A percentile compares a stretch with the other conserved stretches of the same genome.
These are phyloP conservation scores for Serendipita vermifera DNA, from an alignment of 768 basidiomycete species.

Conservation along the genomic window DNA sequence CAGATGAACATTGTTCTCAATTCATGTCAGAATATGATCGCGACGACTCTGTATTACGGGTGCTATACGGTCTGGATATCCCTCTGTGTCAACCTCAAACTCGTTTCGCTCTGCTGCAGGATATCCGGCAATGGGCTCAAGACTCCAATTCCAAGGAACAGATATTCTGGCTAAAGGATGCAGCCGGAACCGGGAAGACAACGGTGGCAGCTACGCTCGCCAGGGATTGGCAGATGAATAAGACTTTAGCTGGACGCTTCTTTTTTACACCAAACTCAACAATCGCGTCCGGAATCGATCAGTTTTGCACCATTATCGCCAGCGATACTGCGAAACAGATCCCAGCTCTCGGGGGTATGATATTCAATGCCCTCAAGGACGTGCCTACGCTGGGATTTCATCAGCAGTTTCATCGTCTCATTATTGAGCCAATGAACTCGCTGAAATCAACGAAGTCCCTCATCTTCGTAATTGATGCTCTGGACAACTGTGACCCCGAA, in stretches of 20 bases:
- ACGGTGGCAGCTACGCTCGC: not conserved
- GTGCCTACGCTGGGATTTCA: not conserved
- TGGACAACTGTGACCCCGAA: not conserved
- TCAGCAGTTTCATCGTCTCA: not conserved
- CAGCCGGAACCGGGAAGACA: constrained; percentile 1
- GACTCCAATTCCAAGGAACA: not conserved
- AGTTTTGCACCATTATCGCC: not conserved
- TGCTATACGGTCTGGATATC: not conserved
- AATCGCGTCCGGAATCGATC: not conserved
- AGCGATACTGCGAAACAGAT: not conserved
- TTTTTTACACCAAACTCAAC: constrained; percentile 1
- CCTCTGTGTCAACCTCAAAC: not conserved
- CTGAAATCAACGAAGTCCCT: not conserved
- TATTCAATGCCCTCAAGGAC: not conserved
- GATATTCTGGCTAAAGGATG: constrained; percentile 2
- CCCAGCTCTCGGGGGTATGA: not conserved
- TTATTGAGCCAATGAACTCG: not conserved
- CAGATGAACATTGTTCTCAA: no score
- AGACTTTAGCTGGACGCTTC: constrained; percentile 4
- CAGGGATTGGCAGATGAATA: not conserved
- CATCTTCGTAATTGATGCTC: not conserved
- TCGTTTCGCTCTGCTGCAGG: not conserved
- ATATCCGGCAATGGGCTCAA: not conserved
- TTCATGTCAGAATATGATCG: no score
- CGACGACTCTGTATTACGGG: no score